A percentile compares a stretch with the other conserved stretches of the same genome.
These are phyloP conservation scores for Roridomyces roridus DNA, from an alignment of 768 basidiomycete genomes.

Conservation along the genomic window DNA sequence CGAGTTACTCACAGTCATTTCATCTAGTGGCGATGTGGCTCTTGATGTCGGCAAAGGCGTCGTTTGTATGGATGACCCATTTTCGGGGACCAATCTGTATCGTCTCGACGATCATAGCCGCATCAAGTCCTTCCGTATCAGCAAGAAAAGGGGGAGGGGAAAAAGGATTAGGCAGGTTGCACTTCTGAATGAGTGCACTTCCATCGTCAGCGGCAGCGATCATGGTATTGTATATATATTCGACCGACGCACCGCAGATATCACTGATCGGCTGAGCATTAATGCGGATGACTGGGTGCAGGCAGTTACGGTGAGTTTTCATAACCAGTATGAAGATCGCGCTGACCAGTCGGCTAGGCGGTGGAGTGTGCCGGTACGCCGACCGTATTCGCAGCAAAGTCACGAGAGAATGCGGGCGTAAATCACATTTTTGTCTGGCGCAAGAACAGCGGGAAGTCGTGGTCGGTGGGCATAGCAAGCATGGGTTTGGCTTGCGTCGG, in stretches of 20 bases:
- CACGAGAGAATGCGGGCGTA: slow-evolving; percentile 1
- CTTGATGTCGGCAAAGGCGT: slow-evolving; percentile 7
- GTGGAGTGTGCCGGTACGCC: slow-evolving; percentile 12
- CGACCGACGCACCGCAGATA: slow-evolving; percentile 14
- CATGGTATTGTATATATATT: slow-evolving; percentile 26
- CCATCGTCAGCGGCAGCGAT: slow-evolving; percentile 24
- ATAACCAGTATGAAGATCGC: not conserved
- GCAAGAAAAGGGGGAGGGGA: slow-evolving; percentile 12
- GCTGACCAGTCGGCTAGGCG: slow-evolving; percentile 10
- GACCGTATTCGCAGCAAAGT: slow-evolving; percentile 17
- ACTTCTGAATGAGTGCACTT: slow-evolving; percentile 15
- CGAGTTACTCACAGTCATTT: too few species aligned
- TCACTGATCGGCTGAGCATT: slow-evolving; percentile 18
- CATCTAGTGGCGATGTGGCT: slow-evolving; percentile 17
- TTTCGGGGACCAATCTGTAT: slow-evolving; percentile 9
- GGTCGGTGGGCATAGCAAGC: slow-evolving; percentile 2
- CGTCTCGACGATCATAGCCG: slow-evolving; percentile 5
- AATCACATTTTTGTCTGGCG: slow-evolving; percentile 17
- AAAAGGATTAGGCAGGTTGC: slow-evolving; percentile 18
- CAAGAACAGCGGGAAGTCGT: slow-evolving; percentile 6
- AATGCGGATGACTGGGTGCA: slow-evolving; percentile 18
- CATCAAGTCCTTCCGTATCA: slow-evolving; percentile 21
- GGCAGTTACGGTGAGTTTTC: slow-evolving; percentile 13
- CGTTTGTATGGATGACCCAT: slow-evolving; percentile 20
- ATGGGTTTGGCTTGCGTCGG: not conserved